Percentiles rank a stretch among this genome's conserved stretches.
Conservation (phyloP, 2,329 filamentous ascomycete genomes). For the Ophiocordyceps camponoti-saundersi region DNA sequence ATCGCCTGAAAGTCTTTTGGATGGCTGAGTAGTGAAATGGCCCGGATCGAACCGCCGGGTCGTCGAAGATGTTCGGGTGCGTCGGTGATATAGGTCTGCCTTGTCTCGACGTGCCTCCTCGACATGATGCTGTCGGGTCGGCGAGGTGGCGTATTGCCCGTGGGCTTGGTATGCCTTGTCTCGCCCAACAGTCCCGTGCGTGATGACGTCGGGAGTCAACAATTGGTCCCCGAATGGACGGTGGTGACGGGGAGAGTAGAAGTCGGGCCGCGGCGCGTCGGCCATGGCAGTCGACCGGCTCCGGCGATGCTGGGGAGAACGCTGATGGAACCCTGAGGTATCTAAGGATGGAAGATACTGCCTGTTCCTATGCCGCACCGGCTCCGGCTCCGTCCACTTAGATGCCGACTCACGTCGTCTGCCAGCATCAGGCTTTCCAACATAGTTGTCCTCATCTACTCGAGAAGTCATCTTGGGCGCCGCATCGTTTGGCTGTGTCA, state of each 20-base stretch:
- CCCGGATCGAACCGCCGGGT: slow-evolving; percentile 7
- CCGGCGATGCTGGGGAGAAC: slow-evolving; percentile 13
- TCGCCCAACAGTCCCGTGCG: slow-evolving; percentile 21
- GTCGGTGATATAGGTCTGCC: slow-evolving; percentile 8
- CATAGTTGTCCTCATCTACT: neutral
- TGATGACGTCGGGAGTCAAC: slow-evolving; percentile 25
- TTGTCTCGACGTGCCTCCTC: slow-evolving; percentile 11
- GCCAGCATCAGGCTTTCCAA: neutral
- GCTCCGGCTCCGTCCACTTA: slow-evolving; percentile 4
- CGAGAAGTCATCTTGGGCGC: neutral
- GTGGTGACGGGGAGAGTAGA: slow-evolving; percentile 13
- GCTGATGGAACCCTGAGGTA: slow-evolving; percentile 18
- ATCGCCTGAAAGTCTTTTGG: slow-evolving; percentile 16
- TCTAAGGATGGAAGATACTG: slow-evolving; percentile 27
- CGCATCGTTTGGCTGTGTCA: neutral
- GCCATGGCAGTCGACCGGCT: slow-evolving; percentile 16
- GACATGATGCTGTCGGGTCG: slow-evolving; percentile 13
- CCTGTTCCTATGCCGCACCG: slow-evolving; percentile 14
- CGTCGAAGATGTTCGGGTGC: slow-evolving; percentile 11
- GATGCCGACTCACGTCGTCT: neutral
- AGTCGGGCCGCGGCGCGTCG: slow-evolving; percentile 13
- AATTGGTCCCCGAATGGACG: slow-evolving; percentile 15
- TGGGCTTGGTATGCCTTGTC: slow-evolving; percentile 23
- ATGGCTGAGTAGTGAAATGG: slow-evolving; percentile 10
- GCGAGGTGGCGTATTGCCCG: slow-evolving; percentile 9